Evolutionary conservation across 2,329 filamentous ascomycete genomes (phyloP).

Genomic region (Paracamarosporium sp.): DNA sequence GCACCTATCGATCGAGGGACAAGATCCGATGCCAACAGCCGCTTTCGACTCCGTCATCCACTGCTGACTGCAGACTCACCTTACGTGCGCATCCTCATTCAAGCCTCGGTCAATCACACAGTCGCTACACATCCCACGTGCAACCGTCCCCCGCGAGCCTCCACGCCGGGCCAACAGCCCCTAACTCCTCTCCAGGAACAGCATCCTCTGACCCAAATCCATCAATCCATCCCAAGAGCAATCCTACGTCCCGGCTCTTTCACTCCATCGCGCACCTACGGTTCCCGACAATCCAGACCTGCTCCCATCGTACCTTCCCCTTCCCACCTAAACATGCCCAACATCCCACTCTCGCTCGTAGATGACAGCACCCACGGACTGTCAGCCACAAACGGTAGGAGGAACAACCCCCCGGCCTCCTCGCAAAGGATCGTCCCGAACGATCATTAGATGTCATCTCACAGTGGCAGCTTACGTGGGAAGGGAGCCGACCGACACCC

Average conservation of each 20-base stretch:
- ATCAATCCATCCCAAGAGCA: background rate
- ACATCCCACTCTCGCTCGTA: background rate
- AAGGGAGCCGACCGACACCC: too few relatives aligned
- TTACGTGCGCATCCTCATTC: background rate
- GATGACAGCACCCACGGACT: background rate
- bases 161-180: background rate
- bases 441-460: conserved; percentile 5
- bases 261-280: background rate
- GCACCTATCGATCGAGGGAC: too few relatives aligned
- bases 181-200: background rate
- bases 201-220: background rate
- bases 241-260: background rate
- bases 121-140: background rate
- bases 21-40: background rate
- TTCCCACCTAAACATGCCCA: background rate
- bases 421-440: conserved; percentile 12
- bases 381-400: conserved; percentile 5
- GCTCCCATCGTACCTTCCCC: background rate
- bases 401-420: background rate
- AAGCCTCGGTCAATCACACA: background rate
- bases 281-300: background rate
- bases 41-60: background rate
- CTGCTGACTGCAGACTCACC: background rate
- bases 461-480: conserved; percentile 10
- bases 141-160: background rate